phyloP scores from a whole-genome alignment of 305 asterid genomes.

The Solanum hybrid region DNA sequence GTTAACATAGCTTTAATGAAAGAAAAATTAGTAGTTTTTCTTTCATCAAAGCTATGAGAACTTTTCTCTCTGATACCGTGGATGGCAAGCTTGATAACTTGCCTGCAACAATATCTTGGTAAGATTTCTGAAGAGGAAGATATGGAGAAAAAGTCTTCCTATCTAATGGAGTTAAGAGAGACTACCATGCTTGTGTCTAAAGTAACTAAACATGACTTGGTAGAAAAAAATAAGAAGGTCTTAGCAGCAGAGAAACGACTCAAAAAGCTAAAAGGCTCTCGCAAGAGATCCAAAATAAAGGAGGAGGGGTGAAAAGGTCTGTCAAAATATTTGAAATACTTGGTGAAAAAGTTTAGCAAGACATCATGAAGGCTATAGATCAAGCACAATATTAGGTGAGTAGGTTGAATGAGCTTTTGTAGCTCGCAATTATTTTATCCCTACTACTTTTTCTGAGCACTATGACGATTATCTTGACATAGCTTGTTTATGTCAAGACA shows the following conservation, averaged over 20 bases:
- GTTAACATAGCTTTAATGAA: background rate
- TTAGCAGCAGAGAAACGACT: background rate
- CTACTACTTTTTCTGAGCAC: background rate
- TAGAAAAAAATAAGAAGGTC: background rate
- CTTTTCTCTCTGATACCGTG: slow-evolving; percentile 17
- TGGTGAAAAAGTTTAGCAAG: background rate
- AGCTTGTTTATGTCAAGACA: background rate
- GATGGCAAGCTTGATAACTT: slow-evolving; percentile 19
- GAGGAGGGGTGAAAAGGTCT: background rate
- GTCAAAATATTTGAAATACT: background rate
- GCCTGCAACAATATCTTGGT: slow-evolving; percentile 22
- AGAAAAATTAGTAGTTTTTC: slow-evolving; percentile 9
- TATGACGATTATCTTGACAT: background rate
- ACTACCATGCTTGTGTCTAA: background rate
- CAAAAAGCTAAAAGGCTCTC: background rate
- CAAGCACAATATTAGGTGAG: slow-evolving; percentile 22
- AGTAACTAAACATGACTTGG: background rate
- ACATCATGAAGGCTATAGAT: slow-evolving; percentile 17
- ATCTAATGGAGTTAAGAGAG: background rate
- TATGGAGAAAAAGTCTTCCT: background rate
- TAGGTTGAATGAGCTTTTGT: slow-evolving; percentile 24
- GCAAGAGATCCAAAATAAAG: background rate
- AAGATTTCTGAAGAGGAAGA: background rate
- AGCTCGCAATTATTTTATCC: background rate
- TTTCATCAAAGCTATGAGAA: slow-evolving; percentile 22